Conservation (phyloP, 2,329 filamentous ascomycete genomes). For the Dactylonectria macrodidyma region DNA sequence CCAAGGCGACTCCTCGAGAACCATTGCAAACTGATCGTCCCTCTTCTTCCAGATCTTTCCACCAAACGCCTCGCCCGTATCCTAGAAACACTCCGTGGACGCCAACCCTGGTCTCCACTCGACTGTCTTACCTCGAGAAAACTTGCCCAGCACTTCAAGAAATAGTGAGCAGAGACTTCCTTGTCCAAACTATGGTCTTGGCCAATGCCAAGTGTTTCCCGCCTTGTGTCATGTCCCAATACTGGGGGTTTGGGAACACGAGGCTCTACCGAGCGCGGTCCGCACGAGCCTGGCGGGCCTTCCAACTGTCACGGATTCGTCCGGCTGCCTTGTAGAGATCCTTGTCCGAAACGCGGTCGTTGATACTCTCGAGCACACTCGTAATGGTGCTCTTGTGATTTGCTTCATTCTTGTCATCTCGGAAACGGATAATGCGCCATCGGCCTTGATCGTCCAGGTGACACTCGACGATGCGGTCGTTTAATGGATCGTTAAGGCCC, state of each 20-base stretch:
- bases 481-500: slow-evolving; percentile 78
- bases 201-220: neutral
- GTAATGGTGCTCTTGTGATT: slow-evolving; percentile 90
- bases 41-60: slow-evolving; percentile 25
- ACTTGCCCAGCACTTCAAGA: neutral
- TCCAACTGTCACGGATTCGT: slow-evolving; percentile 86
- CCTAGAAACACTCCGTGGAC: slow-evolving; percentile 36
- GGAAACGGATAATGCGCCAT: slow-evolving; percentile 91
- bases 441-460: slow-evolving; percentile 80
- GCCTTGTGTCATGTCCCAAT: neutral
- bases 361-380: slow-evolving; percentile 91
- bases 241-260: neutral
- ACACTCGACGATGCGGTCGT: slow-evolving; percentile 92
- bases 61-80: slow-evolving; percentile 41
- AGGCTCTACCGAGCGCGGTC: slow-evolving; percentile 39
- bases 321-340: slow-evolving; percentile 81
- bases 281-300: slow-evolving; percentile 67
- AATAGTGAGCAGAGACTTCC: neutral
- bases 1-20: slow-evolving; percentile 4
- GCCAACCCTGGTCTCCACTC: slow-evolving; percentile 23
- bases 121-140: neutral
- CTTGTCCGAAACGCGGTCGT: slow-evolving; percentile 85
- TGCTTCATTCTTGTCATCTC: slow-evolving; percentile 92
- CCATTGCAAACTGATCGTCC: slow-evolving; percentile 12
- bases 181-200: neutral